Evolutionary conservation across 2,329 filamentous ascomycete species (phyloP), one percentile per base, ranked within the genome.

Genomic region (Beauveria rudraprayagi): DNA sequence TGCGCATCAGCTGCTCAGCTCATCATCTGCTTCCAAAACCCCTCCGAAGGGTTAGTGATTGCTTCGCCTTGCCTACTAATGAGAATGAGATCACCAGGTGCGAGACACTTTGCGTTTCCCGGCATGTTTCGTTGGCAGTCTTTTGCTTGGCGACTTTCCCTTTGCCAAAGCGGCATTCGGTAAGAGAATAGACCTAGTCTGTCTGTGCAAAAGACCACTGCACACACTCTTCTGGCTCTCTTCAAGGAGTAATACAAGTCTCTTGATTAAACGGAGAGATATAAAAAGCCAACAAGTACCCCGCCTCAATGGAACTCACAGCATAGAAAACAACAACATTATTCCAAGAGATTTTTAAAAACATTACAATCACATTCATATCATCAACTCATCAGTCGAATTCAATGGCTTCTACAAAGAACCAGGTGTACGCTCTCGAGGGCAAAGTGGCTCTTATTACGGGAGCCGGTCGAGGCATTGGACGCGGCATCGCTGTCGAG

Each of bases 381-480:
- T 17, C 22, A 30, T n/a, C 14, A 28, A 26, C 16, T 16, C 5
- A 24, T 10, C 47, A 1, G 5, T 50, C 8, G 22, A 26, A 26
- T 11, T 14, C 50, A 40, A 52, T 52, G 50, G 28, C 28, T 52
- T 52, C 30, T 16, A 37, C 50, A 2, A 52, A 52, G 9, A 2
- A 34, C 1, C 30, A 37, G 10, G n/a, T 17, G 2, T 52, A 52
- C 50, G 1, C 28, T 37, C 50, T 40, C 8, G 30, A 52, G 50
- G 78, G 78, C 66, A 82, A 82, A 70, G 77, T 82, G 26, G 79
- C 85, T 61, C 78, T 89, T 64, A 78, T 89, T 71, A 89, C 86
- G 17, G 86, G 83, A 46, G 76, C 82, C 54, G 84, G 85, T 57
- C 84, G 85, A 41, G 87, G 87, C 61, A 89, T 89, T 67, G 86